phyloP scores from a whole-genome alignment of 2,329 filamentous ascomycete species.

The Chrysosporium keratinophilum region DNA sequence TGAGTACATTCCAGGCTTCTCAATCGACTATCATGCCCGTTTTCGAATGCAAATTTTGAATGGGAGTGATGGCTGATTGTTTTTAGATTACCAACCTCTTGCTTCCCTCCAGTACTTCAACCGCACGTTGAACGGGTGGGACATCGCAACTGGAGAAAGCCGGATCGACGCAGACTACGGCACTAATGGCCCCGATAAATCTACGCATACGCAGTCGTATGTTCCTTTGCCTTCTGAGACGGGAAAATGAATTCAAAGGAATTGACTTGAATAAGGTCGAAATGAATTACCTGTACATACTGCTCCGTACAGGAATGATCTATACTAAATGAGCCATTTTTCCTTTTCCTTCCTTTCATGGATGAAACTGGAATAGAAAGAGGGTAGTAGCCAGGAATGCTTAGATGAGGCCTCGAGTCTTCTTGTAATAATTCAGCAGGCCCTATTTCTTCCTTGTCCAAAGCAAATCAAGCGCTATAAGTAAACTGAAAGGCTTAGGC shows the following conservation, averaged over 20 bases:
- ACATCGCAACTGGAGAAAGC: constrained; percentile 44
- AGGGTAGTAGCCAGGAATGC: too few relatives aligned
- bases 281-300: too few relatives aligned
- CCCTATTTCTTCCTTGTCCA: too few relatives aligned
- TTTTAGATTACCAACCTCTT: constrained; percentile 45
- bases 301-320: too few relatives aligned
- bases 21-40: background rate
- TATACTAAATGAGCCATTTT: too few relatives aligned
- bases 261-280: too few relatives aligned
- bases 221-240: constrained; percentile 25
- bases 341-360: too few relatives aligned
- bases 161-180: constrained; percentile 28
- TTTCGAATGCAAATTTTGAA: background rate
- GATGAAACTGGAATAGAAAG: too few relatives aligned
- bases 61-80: background rate
- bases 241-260: background rate
- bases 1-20: constrained; percentile 12
- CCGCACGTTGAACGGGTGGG: constrained; percentile 47
- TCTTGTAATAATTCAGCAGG: too few relatives aligned
- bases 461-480: too few relatives aligned
- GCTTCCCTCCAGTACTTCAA: constrained; percentile 52
- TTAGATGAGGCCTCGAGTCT: too few relatives aligned
- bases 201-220: constrained; percentile 39
- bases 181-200: constrained; percentile 32
- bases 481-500: too few relatives aligned